Conservation (phyloP, 176 grass and related monocot species). For the Triticum monococcum region DNA sequence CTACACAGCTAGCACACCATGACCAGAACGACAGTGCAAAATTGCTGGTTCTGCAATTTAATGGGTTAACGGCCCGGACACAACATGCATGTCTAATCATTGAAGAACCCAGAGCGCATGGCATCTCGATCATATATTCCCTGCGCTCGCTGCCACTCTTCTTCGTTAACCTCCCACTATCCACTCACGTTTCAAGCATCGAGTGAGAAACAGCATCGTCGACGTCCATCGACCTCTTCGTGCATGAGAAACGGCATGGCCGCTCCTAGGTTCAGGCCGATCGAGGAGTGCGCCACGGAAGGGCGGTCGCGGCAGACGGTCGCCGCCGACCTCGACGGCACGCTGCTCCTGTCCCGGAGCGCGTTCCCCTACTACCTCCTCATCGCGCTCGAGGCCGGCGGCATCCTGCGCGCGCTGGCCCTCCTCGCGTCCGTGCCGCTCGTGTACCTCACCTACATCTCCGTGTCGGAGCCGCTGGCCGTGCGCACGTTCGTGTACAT, state of each 20-base stretch:
- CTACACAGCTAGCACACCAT: background rate
- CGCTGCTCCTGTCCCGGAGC: constrained; percentile 68
- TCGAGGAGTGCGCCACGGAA: constrained; percentile 55
- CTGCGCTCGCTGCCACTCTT: background rate
- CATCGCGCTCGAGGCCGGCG: constrained; percentile 75
- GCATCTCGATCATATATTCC: constrained; percentile 18
- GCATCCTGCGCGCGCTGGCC: constrained; percentile 47
- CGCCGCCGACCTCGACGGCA: constrained; percentile 82
- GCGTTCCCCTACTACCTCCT: constrained; percentile 91
- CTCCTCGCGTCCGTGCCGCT: constrained; percentile 62
- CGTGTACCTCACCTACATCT: constrained; percentile 71
- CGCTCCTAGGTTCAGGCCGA: constrained; percentile 40
- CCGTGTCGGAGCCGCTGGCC: constrained; percentile 63
- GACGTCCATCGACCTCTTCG: background rate
- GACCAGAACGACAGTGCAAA: background rate
- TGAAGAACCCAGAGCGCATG: background rate
- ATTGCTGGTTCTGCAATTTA: background rate
- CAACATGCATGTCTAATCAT: background rate
- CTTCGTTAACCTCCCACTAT: background rate
- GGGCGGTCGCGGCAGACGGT: constrained; percentile 59
- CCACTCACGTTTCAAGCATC: background rate
- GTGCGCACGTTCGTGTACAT: constrained; percentile 63
- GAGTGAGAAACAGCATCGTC: no score
- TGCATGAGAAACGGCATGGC: constrained; percentile 21
- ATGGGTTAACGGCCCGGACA: background rate